A percentile compares a stretch with the other conserved stretches of the same genome.
phyloP scores from a whole-genome alignment of 75 land plant genomes.

The Cryptomeria japonica region DNA sequence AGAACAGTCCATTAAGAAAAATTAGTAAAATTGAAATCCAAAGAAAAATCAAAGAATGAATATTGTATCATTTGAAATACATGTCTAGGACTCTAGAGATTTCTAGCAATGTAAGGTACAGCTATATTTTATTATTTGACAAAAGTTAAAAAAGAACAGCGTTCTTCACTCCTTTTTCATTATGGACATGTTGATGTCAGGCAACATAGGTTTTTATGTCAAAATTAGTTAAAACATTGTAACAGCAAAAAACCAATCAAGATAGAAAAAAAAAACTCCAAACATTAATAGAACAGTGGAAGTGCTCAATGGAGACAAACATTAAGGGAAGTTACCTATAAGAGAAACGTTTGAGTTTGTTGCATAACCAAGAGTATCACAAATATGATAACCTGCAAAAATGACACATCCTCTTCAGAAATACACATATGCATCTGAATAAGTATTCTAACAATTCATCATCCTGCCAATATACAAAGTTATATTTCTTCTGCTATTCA shows the following conservation, averaged over 20 bases:
- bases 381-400: slow-evolving; percentile 71
- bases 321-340: slow-evolving; percentile 43
- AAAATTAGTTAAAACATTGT: background rate
- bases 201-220: background rate
- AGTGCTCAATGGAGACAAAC: background rate
- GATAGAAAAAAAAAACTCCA: background rate
- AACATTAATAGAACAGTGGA: background rate
- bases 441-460: background rate
- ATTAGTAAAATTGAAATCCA: background rate
- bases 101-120: background rate
- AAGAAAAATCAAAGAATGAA: background rate
- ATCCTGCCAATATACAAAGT: background rate
- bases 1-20: too few species aligned
- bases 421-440: background rate
- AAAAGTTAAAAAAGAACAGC: too few species aligned
- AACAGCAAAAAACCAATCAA: background rate
- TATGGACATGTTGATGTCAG: background rate
- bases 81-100: background rate
- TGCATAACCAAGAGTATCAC: slow-evolving; percentile 58
- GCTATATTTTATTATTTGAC: background rate
- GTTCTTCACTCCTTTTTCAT: background rate
- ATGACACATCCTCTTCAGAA: background rate
- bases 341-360: slow-evolving; percentile 41
- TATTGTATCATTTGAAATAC: background rate
- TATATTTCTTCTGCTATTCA: background rate